A percentile compares a stretch with the other conserved stretches of the same genome.
These are phyloP conservation scores for Ogataea zsoltii DNA, from an alignment of 805 yeast genomes.

Conservation along the genomic window DNA sequence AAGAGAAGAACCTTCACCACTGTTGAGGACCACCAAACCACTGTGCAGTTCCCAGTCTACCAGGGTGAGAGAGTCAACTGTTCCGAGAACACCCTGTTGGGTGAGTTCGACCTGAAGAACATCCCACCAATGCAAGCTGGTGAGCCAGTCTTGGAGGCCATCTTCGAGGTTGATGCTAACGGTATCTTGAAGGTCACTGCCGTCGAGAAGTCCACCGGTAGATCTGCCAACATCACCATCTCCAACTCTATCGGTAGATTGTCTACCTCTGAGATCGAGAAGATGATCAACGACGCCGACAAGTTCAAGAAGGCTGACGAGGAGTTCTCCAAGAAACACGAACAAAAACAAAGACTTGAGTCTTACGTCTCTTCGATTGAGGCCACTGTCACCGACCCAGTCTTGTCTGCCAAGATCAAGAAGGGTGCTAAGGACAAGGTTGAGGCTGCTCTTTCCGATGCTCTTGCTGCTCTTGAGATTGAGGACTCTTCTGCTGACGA, in stretches of 20 bases:
- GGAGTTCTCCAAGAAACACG: conserved; percentile 98
- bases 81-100: conserved; percentile 94
- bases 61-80: conserved; percentile 99
- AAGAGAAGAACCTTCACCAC: conserved; percentile 99
- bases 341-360: conserved; percentile 98
- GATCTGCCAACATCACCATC: conserved; percentile 96
- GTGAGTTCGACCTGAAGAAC: conserved; percentile 97
- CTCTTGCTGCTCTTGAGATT: conserved; percentile 94
- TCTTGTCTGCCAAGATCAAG: conserved; percentile 96
- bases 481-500: conserved; percentile 97
- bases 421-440: conserved; percentile 95
- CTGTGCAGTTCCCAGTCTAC: conserved; percentile 98
- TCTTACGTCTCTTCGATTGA: conserved; percentile 96
- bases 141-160: conserved; percentile 98
- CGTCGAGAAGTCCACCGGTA: conserved; percentile 97
- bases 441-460: conserved; percentile 97
- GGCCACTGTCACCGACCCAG: conserved; percentile 97
- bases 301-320: conserved; percentile 98
- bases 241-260: conserved; percentile 99
- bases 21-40: conserved; percentile 97
- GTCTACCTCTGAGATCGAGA: conserved; percentile 93
- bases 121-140: conserved; percentile 99
- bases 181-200: conserved; percentile 99
- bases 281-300: conserved; percentile 98
- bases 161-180: conserved; percentile 98